Evolutionary conservation across 2,329 filamentous ascomycete genomes (phyloP).

Genomic region (Alternaria metachromatica): DNA sequence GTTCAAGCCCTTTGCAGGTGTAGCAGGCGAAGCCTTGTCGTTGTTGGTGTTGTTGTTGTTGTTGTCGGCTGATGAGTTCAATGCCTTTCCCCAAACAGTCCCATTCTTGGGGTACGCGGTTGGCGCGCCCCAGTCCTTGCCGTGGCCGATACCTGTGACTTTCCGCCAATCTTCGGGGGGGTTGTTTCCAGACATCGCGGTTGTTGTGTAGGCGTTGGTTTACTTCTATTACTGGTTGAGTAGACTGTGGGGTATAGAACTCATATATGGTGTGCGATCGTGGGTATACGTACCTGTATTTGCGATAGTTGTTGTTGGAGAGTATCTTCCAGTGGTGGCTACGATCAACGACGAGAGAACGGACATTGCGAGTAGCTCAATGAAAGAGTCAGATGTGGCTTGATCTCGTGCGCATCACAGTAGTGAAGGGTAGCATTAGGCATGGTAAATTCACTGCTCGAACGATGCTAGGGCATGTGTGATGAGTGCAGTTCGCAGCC

Average conservation of each 20-base stretch:
- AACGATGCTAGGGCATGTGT: background rate
- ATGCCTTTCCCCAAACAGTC: background rate
- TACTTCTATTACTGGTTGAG: background rate
- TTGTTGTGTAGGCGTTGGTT: background rate
- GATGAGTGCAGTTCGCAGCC: background rate
- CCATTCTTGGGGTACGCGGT: background rate
- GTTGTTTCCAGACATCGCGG: background rate
- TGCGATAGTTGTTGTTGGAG: background rate
- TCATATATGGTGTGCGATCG: background rate
- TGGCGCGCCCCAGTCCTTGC: slow-evolving; percentile 5
- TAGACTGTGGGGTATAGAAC: background rate
- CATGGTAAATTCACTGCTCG: background rate
- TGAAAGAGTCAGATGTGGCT: background rate
- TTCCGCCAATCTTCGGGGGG: slow-evolving; percentile 2
- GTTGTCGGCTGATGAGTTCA: background rate
- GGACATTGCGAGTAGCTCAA: background rate
- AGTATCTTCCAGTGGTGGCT: background rate
- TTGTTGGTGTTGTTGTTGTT: background rate
- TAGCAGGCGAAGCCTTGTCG: background rate
- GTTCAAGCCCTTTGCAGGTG: background rate
- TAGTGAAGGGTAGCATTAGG: background rate
- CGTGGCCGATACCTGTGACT: slow-evolving; percentile 10
- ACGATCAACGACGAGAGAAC: background rate
- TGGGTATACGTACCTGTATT: background rate
- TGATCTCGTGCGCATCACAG: background rate